Conservation (phyloP, 768 basidiomycete genomes). For the Lyophyllum decastes region DNA sequence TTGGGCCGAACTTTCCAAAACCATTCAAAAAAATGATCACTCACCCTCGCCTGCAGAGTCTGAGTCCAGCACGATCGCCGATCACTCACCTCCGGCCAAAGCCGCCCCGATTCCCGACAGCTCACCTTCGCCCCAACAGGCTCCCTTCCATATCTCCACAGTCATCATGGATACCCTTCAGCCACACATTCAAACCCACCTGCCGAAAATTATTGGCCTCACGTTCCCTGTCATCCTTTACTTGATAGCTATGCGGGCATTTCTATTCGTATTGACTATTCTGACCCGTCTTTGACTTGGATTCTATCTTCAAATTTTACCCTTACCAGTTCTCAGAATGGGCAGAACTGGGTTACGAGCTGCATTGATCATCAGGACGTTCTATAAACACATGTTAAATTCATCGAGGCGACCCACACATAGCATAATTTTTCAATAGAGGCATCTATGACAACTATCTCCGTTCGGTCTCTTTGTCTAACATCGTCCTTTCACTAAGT, state of each 20-base stretch:
- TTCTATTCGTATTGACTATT: not conserved
- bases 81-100: not conserved
- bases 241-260: not conserved
- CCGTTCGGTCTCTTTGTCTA: too few species aligned
- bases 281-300: not conserved
- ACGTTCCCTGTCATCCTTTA: not conserved
- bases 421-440: not conserved
- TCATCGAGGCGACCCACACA: not conserved
- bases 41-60: not conserved
- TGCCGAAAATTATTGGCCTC: not conserved
- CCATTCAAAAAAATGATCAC: not conserved
- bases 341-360: not conserved
- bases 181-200: not conserved
- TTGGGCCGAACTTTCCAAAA: not conserved
- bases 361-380: not conserved
- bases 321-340: not conserved
- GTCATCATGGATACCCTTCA: not conserved
- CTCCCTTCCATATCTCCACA: not conserved
- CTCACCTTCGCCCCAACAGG: not conserved
- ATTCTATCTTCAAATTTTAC: not conserved
- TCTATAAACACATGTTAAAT: not conserved
- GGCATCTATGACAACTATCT: too few species aligned
- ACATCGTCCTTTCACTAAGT: too few species aligned
- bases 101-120: too few species aligned
- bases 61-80: not conserved